Conservation (phyloP, 2,329 filamentous ascomycete genomes). For the Cadophora luteo-olivacea region DNA sequence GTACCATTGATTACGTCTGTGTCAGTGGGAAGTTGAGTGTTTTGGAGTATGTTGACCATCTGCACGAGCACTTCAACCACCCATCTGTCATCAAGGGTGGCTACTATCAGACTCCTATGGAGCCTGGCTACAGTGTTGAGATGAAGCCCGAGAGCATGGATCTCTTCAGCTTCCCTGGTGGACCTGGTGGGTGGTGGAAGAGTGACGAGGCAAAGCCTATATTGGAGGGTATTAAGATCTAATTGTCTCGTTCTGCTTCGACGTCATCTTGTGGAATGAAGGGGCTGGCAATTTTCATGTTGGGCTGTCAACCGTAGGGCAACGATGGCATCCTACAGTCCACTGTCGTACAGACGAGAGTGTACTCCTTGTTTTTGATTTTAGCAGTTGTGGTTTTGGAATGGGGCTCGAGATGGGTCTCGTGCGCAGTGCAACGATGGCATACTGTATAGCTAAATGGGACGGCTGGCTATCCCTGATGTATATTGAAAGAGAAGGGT, state of each 20-base stretch:
- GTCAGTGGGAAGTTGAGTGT: conserved; percentile 83
- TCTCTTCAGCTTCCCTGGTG: conserved; percentile 75
- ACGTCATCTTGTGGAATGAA: conserved; percentile 15
- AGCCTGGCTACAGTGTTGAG: conserved; percentile 89
- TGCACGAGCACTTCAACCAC: conserved; percentile 92
- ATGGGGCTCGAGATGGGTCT: conserved; percentile 13
- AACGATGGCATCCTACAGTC: conserved; percentile 41
- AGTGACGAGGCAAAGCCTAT: conserved; percentile 57
- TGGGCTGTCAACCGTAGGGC: conserved; percentile 39
- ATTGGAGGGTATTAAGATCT: conserved; percentile 45
- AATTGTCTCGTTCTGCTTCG: conserved; percentile 19
- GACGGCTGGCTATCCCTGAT: conserved; percentile 7
- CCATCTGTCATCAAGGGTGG: conserved; percentile 82
- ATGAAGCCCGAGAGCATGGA: conserved; percentile 93
- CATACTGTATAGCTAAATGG: conserved; percentile 30
- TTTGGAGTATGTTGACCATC: conserved; percentile 89
- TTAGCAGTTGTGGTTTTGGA: background rate
- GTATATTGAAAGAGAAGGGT: background rate
- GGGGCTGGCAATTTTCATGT: conserved; percentile 43
- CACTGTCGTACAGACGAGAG: conserved; percentile 9
- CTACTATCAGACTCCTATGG: conserved; percentile 84
- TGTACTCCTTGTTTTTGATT: conserved; percentile 6
- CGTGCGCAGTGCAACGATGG: conserved; percentile 23
- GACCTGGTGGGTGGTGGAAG: conserved; percentile 84
- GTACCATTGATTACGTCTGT: conserved; percentile 90